Conservation (phyloP, 1,139 yeast species). For the Suhomyces ambrosiae region DNA sequence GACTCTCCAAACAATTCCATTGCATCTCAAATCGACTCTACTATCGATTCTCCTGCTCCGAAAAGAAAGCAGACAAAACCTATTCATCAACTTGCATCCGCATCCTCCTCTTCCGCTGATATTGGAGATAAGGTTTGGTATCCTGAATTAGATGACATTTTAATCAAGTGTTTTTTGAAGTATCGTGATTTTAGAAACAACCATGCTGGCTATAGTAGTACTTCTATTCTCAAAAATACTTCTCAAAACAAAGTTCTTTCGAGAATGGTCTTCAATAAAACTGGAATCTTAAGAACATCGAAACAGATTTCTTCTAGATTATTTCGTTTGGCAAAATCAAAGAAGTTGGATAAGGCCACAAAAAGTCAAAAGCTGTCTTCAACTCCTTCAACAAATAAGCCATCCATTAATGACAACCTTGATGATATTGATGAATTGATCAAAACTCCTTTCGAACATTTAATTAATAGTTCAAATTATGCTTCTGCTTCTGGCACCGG, state of each 20-base stretch:
- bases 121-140: constrained; percentile 38
- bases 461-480: constrained; percentile 8
- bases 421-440: constrained; percentile 19
- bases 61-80: constrained; percentile 15
- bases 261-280: constrained; percentile 42
- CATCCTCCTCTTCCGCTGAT: constrained; percentile 6
- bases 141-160: constrained; percentile 38
- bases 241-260: constrained; percentile 47
- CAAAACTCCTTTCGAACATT: constrained; percentile 18
- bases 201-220: constrained; percentile 26
- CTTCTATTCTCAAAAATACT: constrained; percentile 31
- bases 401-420: constrained; percentile 9
- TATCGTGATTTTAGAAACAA: constrained; percentile 37
- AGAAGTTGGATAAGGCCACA: constrained; percentile 20
- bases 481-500: constrained; percentile 3
- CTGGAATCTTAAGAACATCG: constrained; percentile 40
- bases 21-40: constrained; percentile 41
- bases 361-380: constrained; percentile 18
- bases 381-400: constrained; percentile 10
- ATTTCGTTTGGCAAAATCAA: constrained; percentile 21
- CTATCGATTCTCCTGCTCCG: constrained; percentile 38
- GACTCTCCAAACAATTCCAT: constrained; percentile 42
- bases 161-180: constrained; percentile 40
- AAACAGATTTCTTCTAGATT: constrained; percentile 43
- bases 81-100: constrained; percentile 1